A percentile compares a stretch with the other conserved stretches of the same genome.
phyloP scores from a whole-genome alignment of 1,284 basidiomycete species.

The Puccinia hordei region DNA sequence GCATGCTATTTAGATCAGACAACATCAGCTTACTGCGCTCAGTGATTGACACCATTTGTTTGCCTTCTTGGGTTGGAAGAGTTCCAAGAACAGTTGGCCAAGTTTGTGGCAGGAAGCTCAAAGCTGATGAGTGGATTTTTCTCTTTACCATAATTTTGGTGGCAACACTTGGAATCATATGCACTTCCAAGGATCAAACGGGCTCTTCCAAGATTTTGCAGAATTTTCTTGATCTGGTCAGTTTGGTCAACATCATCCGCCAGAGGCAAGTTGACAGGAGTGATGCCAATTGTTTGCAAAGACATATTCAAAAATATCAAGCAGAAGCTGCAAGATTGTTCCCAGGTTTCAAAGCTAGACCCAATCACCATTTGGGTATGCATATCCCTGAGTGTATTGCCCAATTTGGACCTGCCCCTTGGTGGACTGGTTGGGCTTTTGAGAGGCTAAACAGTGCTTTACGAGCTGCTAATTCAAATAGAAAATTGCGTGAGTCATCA shows the following conservation, averaged over 20 bases:
- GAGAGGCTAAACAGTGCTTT: not conserved
- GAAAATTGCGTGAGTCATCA: not conserved
- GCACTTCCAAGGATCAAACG: not conserved
- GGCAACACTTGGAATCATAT: slow-evolving; percentile 1
- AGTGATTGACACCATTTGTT: not conserved
- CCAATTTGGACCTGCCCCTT: not conserved
- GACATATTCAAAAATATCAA: not conserved
- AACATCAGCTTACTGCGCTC: not conserved
- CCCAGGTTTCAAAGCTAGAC: not conserved
- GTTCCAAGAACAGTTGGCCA: slow-evolving; percentile 12
- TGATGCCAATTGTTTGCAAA: not conserved
- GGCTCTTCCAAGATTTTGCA: not conserved
- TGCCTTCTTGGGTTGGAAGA: slow-evolving; percentile 16
- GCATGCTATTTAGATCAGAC: not conserved
- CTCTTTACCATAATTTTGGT: slow-evolving; percentile 24
- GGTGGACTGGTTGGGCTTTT: not conserved
- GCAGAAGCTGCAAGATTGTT: not conserved
- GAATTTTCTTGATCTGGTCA: slow-evolving; percentile 6
- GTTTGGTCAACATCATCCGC: not conserved
- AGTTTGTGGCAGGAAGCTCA: slow-evolving; percentile 6
- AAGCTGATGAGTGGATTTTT: slow-evolving; percentile 12
- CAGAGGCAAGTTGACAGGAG: not conserved
- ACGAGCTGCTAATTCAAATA: not conserved
- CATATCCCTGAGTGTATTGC: slow-evolving; percentile 7
- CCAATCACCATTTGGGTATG: not conserved